Evolutionary conservation across 805 yeast species (phyloP), one percentile per base, ranked within the genome.

Genomic region (Yarrowia sp.): DNA sequence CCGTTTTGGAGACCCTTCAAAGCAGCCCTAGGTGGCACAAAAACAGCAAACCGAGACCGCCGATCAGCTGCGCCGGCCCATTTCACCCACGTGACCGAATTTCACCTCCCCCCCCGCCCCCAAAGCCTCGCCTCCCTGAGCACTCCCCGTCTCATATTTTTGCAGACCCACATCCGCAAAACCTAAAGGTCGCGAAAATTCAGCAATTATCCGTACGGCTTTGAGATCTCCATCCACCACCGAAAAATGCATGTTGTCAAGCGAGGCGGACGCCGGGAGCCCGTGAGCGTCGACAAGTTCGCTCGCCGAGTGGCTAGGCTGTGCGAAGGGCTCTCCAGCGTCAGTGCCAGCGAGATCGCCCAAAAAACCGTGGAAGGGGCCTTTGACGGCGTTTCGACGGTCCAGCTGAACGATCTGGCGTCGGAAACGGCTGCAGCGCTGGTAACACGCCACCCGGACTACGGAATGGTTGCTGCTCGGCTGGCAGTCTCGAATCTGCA

Each of bases 371-470:
- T 19, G 6, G 60, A 38, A 2, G 98, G 97, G 72, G 96, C 92
- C 55, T 91, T 90, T 71, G 93, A 88, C 70, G 97, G 97, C 70
- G 97, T 91, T 62, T 90, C 90, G 69, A 91, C 97, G 58, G 81
- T 85, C 63, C 96, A 92, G 71, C 73, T 84, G 53, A 87, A 82
- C 35, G 71, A 73, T 64, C 63, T 69, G 62, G 88, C 97, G 49
- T 96, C 97, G 33, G 98, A 93, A 74, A 89, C 96, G 27, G 96
- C 97, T 63, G 97, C 97, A 27, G 87, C 88, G 70, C 86, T 93
- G 96, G 88, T 96, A 62, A 92, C 97, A 14, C 82, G 88, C 65
- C 97, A 93, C 73, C 97, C 98, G 16, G 97, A 93, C 75, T 92
- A 93, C 71, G 96, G 97, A 19, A 82, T 84, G 31, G 78, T 73